Percentiles rank a stretch among this genome's conserved stretches.
Evolutionary conservation across 1,139 yeast genomes (phyloP).

Genomic region (Lodderomyces pseudojiufengensis): DNA sequence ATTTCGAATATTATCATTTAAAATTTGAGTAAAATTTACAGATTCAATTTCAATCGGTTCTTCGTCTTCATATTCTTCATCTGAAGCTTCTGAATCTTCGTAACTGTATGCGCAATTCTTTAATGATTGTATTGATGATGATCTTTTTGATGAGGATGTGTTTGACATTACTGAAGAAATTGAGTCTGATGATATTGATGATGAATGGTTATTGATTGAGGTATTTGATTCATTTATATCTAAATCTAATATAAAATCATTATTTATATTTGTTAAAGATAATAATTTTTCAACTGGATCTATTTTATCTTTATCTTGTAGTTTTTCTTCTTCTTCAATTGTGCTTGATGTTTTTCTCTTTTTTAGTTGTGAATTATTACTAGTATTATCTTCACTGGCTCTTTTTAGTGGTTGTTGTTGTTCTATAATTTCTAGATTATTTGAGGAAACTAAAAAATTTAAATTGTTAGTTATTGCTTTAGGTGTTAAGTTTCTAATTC

Average conservation of each 20-base stretch:
- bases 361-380: conserved; percentile 8
- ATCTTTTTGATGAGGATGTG: background rate
- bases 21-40: conserved; percentile 36
- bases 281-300: conserved; percentile 46
- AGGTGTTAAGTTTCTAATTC: conserved; percentile 24
- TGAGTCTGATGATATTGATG: too few species aligned
- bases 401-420: conserved; percentile 1
- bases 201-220: too few species aligned
- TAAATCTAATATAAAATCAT: conserved; percentile 14
- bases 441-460: conserved; percentile 3
- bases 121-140: background rate
- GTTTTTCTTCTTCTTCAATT: conserved; percentile 13
- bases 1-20: conserved; percentile 38
- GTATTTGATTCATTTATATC: conserved; percentile 1
- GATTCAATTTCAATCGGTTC: conserved; percentile 18
- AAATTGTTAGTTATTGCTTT: conserved; percentile 16
- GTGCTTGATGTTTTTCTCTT: conserved; percentile 16
- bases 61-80: conserved; percentile 11
- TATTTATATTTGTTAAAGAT: conserved; percentile 32
- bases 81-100: conserved; percentile 10
- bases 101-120: conserved; percentile 3
- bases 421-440: conserved; percentile 8
- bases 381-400: conserved; percentile 9
- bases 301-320: conserved; percentile 26
- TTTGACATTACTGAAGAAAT: background rate